Conservation (phyloP, 139 green algal species). For the Tetradesmus obliquus region DNA sequence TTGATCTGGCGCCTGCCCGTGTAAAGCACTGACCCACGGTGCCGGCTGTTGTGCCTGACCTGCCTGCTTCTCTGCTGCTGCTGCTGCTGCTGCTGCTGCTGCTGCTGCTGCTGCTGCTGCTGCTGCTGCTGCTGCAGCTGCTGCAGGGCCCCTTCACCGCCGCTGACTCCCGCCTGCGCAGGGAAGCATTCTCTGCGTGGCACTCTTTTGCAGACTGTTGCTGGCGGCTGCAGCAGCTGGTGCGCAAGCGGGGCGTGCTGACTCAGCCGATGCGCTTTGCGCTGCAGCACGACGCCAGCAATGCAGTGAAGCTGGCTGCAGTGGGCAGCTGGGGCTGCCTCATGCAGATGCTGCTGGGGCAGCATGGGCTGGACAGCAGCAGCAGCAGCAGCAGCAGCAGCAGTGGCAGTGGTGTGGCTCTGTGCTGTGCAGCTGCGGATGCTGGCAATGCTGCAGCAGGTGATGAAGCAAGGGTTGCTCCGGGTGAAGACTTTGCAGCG, state of each 20-base stretch:
- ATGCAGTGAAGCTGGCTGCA: slow-evolving; percentile 20
- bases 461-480: neutral
- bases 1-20: too few species aligned
- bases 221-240: slow-evolving; percentile 12
- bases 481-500: neutral
- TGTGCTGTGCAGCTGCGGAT: neutral
- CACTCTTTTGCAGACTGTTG: slow-evolving; percentile 7
- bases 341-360: neutral
- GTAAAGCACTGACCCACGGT: too few species aligned
- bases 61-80: neutral
- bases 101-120: slow-evolving; percentile 2
- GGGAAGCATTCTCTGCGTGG: neutral
- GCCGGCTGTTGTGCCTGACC: neutral
- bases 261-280: slow-evolving; percentile 16
- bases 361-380: neutral
- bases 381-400: neutral
- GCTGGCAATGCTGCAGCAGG: neutral
- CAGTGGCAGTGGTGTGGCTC: neutral
- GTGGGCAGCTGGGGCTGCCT: slow-evolving; percentile 13
- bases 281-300: neutral
- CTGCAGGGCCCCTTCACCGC: slow-evolving; percentile 1
- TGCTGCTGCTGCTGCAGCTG: slow-evolving; percentile 5
- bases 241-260: slow-evolving; percentile 24
- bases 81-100: neutral
- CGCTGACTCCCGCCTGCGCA: neutral